These are phyloP conservation scores for Nigrospora osmanthi DNA, from an alignment of 2,329 filamentous ascomycete genomes.

Conservation along the genomic window DNA sequence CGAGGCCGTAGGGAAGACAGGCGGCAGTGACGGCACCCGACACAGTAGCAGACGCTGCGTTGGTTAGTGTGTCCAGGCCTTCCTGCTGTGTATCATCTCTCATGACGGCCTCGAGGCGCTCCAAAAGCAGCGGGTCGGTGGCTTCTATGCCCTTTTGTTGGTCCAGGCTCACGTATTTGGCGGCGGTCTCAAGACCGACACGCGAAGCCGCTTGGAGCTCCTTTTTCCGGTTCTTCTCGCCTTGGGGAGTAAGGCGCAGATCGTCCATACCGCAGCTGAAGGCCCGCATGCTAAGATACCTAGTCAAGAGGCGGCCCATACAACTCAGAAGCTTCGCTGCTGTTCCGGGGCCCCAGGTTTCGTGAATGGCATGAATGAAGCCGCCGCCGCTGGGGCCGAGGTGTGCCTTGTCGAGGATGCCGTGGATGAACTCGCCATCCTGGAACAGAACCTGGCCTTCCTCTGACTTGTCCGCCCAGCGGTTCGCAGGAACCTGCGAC, in stretches of 20 bases:
- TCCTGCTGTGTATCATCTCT: constrained; percentile 88
- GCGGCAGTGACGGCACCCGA: constrained; percentile 71
- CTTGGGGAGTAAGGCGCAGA: constrained; percentile 72
- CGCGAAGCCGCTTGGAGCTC: constrained; percentile 58
- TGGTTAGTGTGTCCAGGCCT: constrained; percentile 83
- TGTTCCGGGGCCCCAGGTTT: constrained; percentile 80
- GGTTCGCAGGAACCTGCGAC: constrained; percentile 67
- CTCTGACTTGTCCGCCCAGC: constrained; percentile 72
- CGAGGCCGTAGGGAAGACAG: constrained; percentile 74
- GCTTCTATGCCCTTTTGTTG: constrained; percentile 45
- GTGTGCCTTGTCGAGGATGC: constrained; percentile 93
- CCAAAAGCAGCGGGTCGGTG: constrained; percentile 63
- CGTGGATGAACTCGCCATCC: constrained; percentile 79
- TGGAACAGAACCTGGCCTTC: constrained; percentile 77
- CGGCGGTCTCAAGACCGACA: constrained; percentile 72
- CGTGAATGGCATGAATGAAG: constrained; percentile 85
- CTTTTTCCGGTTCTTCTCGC: constrained; percentile 63
- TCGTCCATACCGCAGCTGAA: constrained; percentile 98
- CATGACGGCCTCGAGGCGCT: constrained; percentile 79
- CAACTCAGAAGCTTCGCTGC: constrained; percentile 86
- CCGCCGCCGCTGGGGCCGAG: constrained; percentile 83
- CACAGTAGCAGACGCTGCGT: constrained; percentile 58
- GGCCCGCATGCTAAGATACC: constrained; percentile 84
- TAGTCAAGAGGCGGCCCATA: constrained; percentile 80
- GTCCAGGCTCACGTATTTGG: constrained; percentile 81